Evolutionary conservation across 2,329 filamentous ascomycete species (phyloP).

Genomic region (Venturia pyrina): DNA sequence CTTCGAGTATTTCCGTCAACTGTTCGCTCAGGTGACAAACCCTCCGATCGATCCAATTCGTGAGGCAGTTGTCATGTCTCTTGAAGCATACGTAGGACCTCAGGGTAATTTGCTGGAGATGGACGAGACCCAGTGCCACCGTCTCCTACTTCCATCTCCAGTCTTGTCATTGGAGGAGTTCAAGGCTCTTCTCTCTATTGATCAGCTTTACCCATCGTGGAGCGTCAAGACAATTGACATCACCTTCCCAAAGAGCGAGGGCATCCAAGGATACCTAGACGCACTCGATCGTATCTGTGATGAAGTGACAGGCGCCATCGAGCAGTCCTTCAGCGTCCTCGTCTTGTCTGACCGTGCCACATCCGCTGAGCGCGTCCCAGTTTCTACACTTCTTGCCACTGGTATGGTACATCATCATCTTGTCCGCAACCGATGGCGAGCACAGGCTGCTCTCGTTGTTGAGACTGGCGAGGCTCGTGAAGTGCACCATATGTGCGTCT

Average conservation of each 20-base stretch:
- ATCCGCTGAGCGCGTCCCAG: constrained; percentile 68
- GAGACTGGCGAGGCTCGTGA: constrained; percentile 95
- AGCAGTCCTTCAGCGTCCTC: constrained; percentile 74
- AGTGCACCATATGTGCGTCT: constrained; percentile 98
- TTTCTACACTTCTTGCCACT: constrained; percentile 79
- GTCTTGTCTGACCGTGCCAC: constrained; percentile 84
- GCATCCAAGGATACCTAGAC: constrained; percentile 72
- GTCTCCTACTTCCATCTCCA: constrained; percentile 77
- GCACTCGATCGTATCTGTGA: constrained; percentile 84
- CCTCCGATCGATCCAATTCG: constrained; percentile 94
- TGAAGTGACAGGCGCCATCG: constrained; percentile 72
- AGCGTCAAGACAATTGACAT: constrained; percentile 84
- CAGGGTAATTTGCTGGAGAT: constrained; percentile 94
- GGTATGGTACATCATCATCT: constrained; percentile 94
- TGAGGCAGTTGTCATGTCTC: constrained; percentile 96
- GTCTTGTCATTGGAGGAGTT: constrained; percentile 85
- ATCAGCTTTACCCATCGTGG: constrained; percentile 64
- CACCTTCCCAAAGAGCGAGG: constrained; percentile 81
- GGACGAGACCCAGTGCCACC: constrained; percentile 78
- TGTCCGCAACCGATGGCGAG: constrained; percentile 91
- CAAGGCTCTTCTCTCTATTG: constrained; percentile 74
- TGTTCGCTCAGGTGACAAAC: constrained; percentile 97
- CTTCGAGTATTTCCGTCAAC: constrained; percentile 94
- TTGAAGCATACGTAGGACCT: constrained; percentile 91
- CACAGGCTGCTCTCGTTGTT: constrained; percentile 73